phyloP scores from a whole-genome alignment of 2,329 filamentous ascomycete species.

The Sphaceloma murrayae region DNA sequence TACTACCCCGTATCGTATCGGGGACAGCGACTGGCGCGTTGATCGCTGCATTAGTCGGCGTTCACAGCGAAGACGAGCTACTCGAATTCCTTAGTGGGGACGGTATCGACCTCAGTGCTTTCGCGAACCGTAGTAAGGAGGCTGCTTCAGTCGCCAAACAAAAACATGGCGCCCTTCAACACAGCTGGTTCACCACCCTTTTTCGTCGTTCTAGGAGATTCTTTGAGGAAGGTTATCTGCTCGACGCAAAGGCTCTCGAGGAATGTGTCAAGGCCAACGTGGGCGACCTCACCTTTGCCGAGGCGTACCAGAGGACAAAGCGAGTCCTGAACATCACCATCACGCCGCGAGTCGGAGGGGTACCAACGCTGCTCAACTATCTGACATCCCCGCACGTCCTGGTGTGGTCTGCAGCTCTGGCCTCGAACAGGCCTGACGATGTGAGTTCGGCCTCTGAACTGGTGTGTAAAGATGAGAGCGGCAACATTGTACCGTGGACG shows the following conservation, averaged over 20 bases:
- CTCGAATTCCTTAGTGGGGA: slow-evolving; percentile 66
- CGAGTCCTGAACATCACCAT: slow-evolving; percentile 87
- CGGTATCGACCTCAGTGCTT: slow-evolving; percentile 73
- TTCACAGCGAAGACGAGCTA: slow-evolving; percentile 79
- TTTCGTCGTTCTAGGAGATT: slow-evolving; percentile 59
- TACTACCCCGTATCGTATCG: slow-evolving; percentile 82
- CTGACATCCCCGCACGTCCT: slow-evolving; percentile 87
- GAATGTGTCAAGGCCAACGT: slow-evolving; percentile 77
- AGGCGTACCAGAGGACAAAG: slow-evolving; percentile 79
- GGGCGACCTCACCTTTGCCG: slow-evolving; percentile 84
- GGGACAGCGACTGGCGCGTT: slow-evolving; percentile 84
- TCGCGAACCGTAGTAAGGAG: slow-evolving; percentile 41
- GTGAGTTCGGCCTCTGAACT: slow-evolving; percentile 59
- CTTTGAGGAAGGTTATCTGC: slow-evolving; percentile 66
- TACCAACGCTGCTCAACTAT: slow-evolving; percentile 82
- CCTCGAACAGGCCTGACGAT: slow-evolving; percentile 59
- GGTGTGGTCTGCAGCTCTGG: slow-evolving; percentile 70
- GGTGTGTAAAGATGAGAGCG: slow-evolving; percentile 67
- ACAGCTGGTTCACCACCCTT: slow-evolving; percentile 46
- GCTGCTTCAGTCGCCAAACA: slow-evolving; percentile 20
- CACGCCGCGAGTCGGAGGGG: slow-evolving; percentile 60
- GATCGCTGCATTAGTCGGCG: slow-evolving; percentile 77
- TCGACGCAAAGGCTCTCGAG: slow-evolving; percentile 73
- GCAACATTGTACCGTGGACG: slow-evolving; percentile 65
- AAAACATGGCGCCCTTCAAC: slow-evolving; percentile 21